Percentiles rank a stretch among this genome's conserved stretches.
Conservation (phyloP, 306 rosid species). For the Corylus avellana region DNA sequence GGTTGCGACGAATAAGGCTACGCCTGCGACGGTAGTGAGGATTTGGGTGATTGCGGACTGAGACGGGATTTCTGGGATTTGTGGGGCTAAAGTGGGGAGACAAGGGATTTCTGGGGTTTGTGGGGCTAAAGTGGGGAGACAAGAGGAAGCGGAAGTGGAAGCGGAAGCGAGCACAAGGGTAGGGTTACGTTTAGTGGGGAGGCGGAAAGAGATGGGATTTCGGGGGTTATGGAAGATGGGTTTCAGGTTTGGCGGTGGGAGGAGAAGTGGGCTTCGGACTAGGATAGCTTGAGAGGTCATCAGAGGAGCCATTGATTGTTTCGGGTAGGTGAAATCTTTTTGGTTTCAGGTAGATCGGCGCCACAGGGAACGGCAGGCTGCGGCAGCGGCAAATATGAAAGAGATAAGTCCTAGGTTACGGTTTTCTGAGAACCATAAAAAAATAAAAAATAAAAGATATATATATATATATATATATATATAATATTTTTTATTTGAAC, state of each 20-base stretch:
- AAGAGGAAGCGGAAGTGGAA: background rate
- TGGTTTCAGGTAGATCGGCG: too few relatives aligned
- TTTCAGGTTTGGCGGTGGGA: background rate
- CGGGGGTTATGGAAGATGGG: background rate
- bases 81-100: background rate
- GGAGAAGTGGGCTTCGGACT: slow-evolving; percentile 4
- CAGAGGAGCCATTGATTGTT: background rate
- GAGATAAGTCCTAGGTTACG: too few relatives aligned
- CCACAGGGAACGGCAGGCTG: too few relatives aligned
- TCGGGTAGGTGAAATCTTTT: background rate
- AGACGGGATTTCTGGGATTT: background rate
- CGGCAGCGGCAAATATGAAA: too few relatives aligned
- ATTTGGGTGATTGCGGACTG: slow-evolving; percentile 25
- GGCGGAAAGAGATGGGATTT: background rate
- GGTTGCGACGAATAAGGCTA: background rate
- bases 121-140: background rate
- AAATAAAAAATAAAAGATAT: too few relatives aligned
- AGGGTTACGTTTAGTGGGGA: background rate
- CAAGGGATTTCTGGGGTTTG: background rate
- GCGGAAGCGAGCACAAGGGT: background rate
- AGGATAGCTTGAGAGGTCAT: slow-evolving; percentile 14
- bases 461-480: too few relatives aligned
- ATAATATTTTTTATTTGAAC: too few relatives aligned
- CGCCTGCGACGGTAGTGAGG: slow-evolving; percentile 17
- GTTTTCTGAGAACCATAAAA: too few relatives aligned